Evolutionary conservation across 352 stramenopile genomes (phyloP), one percentile per base, ranked within the genome.

Genomic region (Globisporangium lucens): DNA sequence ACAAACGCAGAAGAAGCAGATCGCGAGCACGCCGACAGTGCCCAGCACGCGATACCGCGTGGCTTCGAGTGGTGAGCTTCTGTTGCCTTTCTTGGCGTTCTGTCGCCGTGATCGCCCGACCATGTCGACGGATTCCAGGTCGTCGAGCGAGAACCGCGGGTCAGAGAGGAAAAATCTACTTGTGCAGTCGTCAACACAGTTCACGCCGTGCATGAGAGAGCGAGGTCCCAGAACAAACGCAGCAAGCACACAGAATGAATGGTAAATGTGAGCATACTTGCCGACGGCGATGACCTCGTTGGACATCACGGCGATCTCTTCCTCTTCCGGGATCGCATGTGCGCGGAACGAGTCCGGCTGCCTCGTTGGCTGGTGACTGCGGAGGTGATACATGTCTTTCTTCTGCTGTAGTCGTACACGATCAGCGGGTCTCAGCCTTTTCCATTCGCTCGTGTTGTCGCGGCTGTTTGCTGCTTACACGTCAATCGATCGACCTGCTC

Each of bases 1-100:
- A 20, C 69, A 74, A 2, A 74, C 68, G 38, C 58, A 68, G 36
- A 74, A 74, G 68, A 74, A 74, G 64, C 68, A 70, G 17, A 74
- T 58, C 22, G 52, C 59, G 15, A 66, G 33, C 10, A 74, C 58
- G n/a, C 63, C 35, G 0, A 38, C 52, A 1, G 64, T 74, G 58
- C 61, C 52, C 20, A 74, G 55, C 12, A 74, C 64, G 13, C 68
- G 68, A 15, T 59, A 55, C 24, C 65, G 59, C 6, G 58, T 57
- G 20, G 38, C 12, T 35, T 68, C 51, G n/a, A 63, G 47, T 27
- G 61, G 38, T 17, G 43, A 47, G 56, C 20, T 67, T 30, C 27
- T 51, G 17, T 10, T 56, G n/a, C 6, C n/a, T 41, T 22, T 61
- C 47, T 57, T 61, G 22, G 36, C 22, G 10, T 51, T 66, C 27